phyloP scores from a whole-genome alignment of 2,329 filamentous ascomycete genomes.

The Aspergillus pseudoterreus region DNA sequence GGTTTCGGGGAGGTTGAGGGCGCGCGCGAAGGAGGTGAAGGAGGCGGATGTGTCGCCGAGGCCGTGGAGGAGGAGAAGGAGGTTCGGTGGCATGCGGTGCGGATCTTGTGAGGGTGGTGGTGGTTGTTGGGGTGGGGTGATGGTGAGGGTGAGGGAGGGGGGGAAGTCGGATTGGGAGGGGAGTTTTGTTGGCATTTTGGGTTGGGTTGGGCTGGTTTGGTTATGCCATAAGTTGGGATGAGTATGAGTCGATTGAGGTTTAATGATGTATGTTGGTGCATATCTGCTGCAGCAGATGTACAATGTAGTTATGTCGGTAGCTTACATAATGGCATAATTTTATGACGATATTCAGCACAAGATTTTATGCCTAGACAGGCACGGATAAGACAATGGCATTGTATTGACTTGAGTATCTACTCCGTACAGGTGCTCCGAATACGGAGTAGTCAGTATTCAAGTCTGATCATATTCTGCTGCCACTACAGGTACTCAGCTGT shows the following conservation, averaged over 20 bases:
- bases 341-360: too few species aligned
- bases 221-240: background rate
- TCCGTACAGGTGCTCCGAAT: too few species aligned
- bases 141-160: conserved; percentile 33
- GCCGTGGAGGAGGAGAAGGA: conserved; percentile 79
- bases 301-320: too few species aligned
- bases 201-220: background rate
- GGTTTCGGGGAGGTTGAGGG: conserved; percentile 72
- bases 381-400: too few species aligned
- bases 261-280: background rate
- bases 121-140: conserved; percentile 37
- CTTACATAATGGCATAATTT: too few species aligned
- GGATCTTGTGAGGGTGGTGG: conserved; percentile 31
- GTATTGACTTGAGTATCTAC: too few species aligned
- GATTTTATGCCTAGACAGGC: too few species aligned
- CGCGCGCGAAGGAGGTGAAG: conserved; percentile 66
- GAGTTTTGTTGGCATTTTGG: conserved; percentile 31
- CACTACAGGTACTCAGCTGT: too few species aligned
- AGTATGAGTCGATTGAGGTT: background rate
- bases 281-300: background rate
- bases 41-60: conserved; percentile 70
- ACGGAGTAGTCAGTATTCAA: too few species aligned
- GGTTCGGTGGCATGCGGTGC: conserved; percentile 61
- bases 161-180: conserved; percentile 48
- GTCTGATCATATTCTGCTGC: too few species aligned